Evolutionary conservation across 495 filamentous ascomycete species (phyloP).

Genomic region (Chaetomium cochliodes): DNA sequence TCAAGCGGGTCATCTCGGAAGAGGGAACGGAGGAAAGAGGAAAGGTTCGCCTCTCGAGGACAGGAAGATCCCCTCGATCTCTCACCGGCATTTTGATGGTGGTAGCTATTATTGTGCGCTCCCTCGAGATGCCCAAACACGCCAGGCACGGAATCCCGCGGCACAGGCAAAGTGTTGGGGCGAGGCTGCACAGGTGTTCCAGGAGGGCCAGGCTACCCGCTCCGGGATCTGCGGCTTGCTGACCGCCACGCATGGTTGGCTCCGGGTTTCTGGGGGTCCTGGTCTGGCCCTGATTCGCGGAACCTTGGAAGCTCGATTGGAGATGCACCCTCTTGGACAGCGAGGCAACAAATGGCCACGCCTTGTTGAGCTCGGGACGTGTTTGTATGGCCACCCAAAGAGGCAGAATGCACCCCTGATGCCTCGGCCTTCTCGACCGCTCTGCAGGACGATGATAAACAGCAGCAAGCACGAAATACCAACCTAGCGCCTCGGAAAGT

Average conservation of each 20-base stretch:
- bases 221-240: constrained; percentile 13
- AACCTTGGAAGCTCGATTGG: constrained; percentile 19
- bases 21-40: too few species aligned
- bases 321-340: constrained; percentile 11
- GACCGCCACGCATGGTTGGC: constrained; percentile 15
- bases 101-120: not conserved
- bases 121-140: not conserved
- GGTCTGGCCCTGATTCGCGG: constrained; percentile 19
- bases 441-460: too few species aligned
- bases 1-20: not conserved
- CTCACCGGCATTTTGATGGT: not conserved
- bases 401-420: not conserved
- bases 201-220: not conserved
- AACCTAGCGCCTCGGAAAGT: too few species aligned
- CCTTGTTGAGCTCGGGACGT: constrained; percentile 3
- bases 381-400: not conserved
- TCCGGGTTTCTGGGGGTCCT: constrained; percentile 7
- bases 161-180: constrained; percentile 3
- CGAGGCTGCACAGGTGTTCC: constrained; percentile 3
- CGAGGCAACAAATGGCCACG: constrained; percentile 13
- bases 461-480: too few species aligned
- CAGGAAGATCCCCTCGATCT: too few species aligned
- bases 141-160: not conserved
- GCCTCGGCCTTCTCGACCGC: too few species aligned
- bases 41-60: not conserved